Evolutionary conservation across 495 filamentous ascomycete genomes (phyloP), one percentile per base, ranked within the genome.

Genomic region (Echria macrotheca): DNA sequence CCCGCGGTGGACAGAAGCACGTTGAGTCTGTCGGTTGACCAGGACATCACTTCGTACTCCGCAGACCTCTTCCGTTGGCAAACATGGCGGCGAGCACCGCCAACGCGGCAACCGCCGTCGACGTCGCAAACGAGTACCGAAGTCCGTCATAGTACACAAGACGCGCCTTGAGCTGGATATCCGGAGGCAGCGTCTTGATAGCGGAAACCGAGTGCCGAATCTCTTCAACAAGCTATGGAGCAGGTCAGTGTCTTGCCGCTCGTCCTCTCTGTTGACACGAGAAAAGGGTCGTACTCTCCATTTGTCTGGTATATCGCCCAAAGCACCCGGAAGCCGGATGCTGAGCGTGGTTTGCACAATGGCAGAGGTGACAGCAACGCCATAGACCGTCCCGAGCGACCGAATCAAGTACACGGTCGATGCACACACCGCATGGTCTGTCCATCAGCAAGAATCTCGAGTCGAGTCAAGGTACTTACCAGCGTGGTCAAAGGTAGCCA

Each of bases 371-470:
- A 82, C 68, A 1, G 82, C 79, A 1, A 84, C 81, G 10, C 80
- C 82, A 69, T 78, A 83, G 22, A 85, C 82, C 0, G 72, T 78
- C 8, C 80, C 81, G 6, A 84, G 68, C 4, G 79, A 82, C 26
- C 80, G 78, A 41, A 83, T 75, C 26, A 85, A 71, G 54, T 83
- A 83, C 6, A 79, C 74, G 2, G 76, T 83, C 6, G 81, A 84
- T 1, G 81, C 72, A 0, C 78, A 81, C 8, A 85, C 80, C 9
- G 81, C 81, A 47, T 85, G 80, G 45, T 83, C 82, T 82, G 49
- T 11, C 5, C 19, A 22, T 25, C 31, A 33, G 28, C n/a, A n/a
- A n/a, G n/a, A n/a, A n/a, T n/a, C n/a, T n/a, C n/a, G n/a, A n/a
- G n/a, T n/a, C n/a, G n/a, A n/a, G n/a, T n/a, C n/a, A n/a, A n/a